Evolutionary conservation across 1,139 yeast species (phyloP).

Genomic region (Lodderomyces jiufengensis): DNA sequence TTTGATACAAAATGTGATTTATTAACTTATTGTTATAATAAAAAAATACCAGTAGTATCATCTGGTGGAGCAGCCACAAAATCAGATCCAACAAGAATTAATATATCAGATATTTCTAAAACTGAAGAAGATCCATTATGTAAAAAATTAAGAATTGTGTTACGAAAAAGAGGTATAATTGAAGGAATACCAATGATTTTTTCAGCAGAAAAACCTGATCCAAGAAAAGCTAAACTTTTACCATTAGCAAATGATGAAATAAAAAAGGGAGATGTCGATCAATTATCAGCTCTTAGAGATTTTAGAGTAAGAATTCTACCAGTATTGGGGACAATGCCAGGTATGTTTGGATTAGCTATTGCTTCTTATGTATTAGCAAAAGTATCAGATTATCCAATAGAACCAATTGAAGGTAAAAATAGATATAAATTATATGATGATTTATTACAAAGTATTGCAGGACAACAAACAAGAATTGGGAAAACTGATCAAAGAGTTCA

Average conservation of each 20-base stretch:
- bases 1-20: constrained; percentile 92
- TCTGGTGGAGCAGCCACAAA: constrained; percentile 96
- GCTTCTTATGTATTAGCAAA: constrained; percentile 79
- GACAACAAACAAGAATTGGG: constrained; percentile 80
- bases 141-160: constrained; percentile 78
- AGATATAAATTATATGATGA: constrained; percentile 81
- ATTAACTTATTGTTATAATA: constrained; percentile 64
- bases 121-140: constrained; percentile 93
- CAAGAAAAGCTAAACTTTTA: constrained; percentile 80
- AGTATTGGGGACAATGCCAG: constrained; percentile 95
- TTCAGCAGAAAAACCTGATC: constrained; percentile 95
- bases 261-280: constrained; percentile 79
- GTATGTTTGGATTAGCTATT: constrained; percentile 86
- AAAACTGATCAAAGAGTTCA: constrained; percentile 68
- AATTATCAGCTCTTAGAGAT: constrained; percentile 80
- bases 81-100: constrained; percentile 46
- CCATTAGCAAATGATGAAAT: constrained; percentile 81
- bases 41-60: constrained; percentile 63
- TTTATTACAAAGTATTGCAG: constrained; percentile 76
- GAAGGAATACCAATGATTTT: constrained; percentile 84
- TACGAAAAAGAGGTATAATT: constrained; percentile 72
- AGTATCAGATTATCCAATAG: constrained; percentile 83
- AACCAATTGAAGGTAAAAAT: constrained; percentile 88
- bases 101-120: constrained; percentile 42
- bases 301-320: constrained; percentile 93